Conservation (phyloP, 768 basidiomycete species). For the Tulasnella sp. region DNA sequence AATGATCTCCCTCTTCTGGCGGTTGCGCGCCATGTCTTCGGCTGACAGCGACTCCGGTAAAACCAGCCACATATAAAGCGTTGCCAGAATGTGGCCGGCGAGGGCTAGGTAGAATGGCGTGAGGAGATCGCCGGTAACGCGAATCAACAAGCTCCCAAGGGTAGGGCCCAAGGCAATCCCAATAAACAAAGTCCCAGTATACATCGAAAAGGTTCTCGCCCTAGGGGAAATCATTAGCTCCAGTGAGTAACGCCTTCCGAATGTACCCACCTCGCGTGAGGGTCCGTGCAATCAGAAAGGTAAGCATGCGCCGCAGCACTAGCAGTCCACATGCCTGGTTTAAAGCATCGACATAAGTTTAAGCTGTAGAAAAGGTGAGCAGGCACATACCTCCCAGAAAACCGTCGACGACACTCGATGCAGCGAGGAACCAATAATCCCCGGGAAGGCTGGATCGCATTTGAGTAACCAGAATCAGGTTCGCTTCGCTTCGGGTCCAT, state of each 20-base stretch:
- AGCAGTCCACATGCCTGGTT: slow-evolving; percentile 50
- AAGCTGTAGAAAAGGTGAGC: slow-evolving; percentile 8
- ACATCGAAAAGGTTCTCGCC: slow-evolving; percentile 61
- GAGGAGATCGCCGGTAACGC: slow-evolving; percentile 50
- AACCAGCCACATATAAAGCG: slow-evolving; percentile 52
- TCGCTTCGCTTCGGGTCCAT: slow-evolving; percentile 49
- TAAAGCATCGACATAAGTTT: slow-evolving; percentile 35
- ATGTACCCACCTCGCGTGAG: slow-evolving; percentile 49
- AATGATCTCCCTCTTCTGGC: slow-evolving; percentile 36
- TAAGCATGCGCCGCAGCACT: slow-evolving; percentile 60
- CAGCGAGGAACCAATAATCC: slow-evolving; percentile 73
- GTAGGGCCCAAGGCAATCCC: slow-evolving; percentile 79
- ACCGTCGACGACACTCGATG: slow-evolving; percentile 66
- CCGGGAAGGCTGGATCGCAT: slow-evolving; percentile 64
- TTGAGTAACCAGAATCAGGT: slow-evolving; percentile 60
- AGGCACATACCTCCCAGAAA: slow-evolving; percentile 59
- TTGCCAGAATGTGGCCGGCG: slow-evolving; percentile 49
- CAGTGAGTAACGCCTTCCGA: neutral
- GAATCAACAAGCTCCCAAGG: slow-evolving; percentile 63
- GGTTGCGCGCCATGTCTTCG: slow-evolving; percentile 44
- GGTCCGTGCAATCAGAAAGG: slow-evolving; percentile 61
- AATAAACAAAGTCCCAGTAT: slow-evolving; percentile 61
- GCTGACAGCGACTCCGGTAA: slow-evolving; percentile 75
- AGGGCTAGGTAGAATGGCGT: slow-evolving; percentile 70
- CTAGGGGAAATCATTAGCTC: slow-evolving; percentile 39